Percentiles rank a stretch among this genome's conserved stretches.
Evolutionary conservation across 2,329 filamentous ascomycete genomes (phyloP).

Genomic region (Pseudocercospora eumusae): DNA sequence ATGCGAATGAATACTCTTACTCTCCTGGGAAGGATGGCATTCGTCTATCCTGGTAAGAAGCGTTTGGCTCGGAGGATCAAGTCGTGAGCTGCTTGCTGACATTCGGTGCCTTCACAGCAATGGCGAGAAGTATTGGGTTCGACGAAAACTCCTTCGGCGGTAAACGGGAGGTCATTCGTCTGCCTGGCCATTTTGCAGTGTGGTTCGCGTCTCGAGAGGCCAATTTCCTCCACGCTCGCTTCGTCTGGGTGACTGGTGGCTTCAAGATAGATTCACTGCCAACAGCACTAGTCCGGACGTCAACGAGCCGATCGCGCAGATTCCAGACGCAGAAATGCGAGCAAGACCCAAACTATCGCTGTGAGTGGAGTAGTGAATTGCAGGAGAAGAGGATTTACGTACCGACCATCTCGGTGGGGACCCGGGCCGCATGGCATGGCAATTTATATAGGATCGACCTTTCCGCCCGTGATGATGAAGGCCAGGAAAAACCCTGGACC

Average conservation of each 20-base stretch:
- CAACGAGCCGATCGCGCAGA: constrained; percentile 27
- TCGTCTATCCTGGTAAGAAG: constrained; percentile 20
- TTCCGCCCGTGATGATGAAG: not conserved
- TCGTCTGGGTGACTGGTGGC: constrained; percentile 25
- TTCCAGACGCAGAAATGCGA: constrained; percentile 16
- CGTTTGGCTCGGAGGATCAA: not conserved
- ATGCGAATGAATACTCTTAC: constrained; percentile 5
- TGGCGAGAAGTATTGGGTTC: constrained; percentile 1
- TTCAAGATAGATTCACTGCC: not conserved
- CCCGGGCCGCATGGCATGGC: not conserved
- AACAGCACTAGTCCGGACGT: constrained; percentile 29
- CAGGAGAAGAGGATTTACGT: not conserved
- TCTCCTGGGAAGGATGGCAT: not conserved
- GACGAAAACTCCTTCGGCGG: not conserved
- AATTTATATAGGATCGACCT: constrained; percentile 1
- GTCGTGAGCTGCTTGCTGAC: not conserved
- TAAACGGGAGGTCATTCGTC: constrained; percentile 24
- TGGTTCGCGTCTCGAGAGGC: constrained; percentile 46
- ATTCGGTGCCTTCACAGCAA: not conserved
- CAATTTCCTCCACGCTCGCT: constrained; percentile 44
- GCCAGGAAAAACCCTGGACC: not conserved
- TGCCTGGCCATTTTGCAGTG: constrained; percentile 38
- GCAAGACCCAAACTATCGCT: constrained; percentile 23
- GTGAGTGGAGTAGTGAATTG: not conserved
- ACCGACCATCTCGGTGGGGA: not conserved